Percentiles rank a stretch among this genome's conserved stretches.
These are phyloP conservation scores for Pachysolen tannophilus DNA, from an alignment of 805 yeast species.

Conservation along the genomic window DNA sequence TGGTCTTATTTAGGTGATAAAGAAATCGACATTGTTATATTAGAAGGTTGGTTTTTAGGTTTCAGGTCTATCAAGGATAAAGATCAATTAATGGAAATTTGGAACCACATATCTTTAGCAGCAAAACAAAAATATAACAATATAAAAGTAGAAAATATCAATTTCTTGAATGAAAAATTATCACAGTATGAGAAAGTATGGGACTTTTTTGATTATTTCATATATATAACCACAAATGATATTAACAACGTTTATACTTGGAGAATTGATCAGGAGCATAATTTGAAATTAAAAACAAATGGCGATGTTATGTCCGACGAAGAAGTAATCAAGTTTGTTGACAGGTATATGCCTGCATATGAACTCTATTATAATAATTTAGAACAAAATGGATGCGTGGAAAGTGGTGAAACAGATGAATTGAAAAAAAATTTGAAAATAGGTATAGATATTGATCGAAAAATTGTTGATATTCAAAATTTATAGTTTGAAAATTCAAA, in stretches of 20 bases:
- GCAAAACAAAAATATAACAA: slow-evolving; percentile 14
- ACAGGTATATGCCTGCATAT: slow-evolving; percentile 83
- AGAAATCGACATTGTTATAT: slow-evolving; percentile 51
- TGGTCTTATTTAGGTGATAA: slow-evolving; percentile 26
- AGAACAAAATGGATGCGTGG: slow-evolving; percentile 19
- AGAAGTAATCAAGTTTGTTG: slow-evolving; percentile 61
- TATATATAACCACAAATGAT: slow-evolving; percentile 53
- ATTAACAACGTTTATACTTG: slow-evolving; percentile 63
- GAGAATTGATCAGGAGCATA: slow-evolving; percentile 74
- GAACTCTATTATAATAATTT: slow-evolving; percentile 52
- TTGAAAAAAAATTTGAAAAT: slow-evolving; percentile 10
- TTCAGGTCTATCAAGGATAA: slow-evolving; percentile 36
- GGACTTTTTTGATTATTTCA: slow-evolving; percentile 49
- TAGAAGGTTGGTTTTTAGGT: slow-evolving; percentile 97
- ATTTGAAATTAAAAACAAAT: slow-evolving; percentile 30
- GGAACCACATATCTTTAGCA: no score
- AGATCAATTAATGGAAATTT: slow-evolving; percentile 19
- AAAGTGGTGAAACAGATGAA: not conserved
- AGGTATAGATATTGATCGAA: slow-evolving; percentile 8
- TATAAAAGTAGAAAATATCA: slow-evolving; percentile 14
- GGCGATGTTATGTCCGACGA: slow-evolving; percentile 80
- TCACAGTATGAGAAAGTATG: slow-evolving; percentile 43
- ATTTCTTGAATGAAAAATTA: slow-evolving; percentile 45
- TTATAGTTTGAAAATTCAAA: no score
- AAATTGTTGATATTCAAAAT: not conserved